Percentiles rank a stretch among this genome's conserved stretches.
Conservation (phyloP, 169 alveolate species). For the Amoebophrya sp. region DNA sequence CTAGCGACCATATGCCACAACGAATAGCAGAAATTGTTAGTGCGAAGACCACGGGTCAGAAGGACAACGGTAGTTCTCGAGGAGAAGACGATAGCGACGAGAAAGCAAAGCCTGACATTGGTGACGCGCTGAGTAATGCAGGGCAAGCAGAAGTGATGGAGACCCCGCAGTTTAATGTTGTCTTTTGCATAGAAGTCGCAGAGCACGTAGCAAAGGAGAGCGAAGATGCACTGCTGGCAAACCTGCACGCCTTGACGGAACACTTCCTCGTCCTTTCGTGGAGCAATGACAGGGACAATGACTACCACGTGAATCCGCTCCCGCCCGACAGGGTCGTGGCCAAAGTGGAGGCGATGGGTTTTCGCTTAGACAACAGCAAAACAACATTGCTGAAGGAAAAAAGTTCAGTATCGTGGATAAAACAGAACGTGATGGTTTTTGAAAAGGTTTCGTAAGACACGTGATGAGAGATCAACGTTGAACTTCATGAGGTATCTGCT, state of each 20-base stretch:
- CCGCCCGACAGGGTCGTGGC: not conserved
- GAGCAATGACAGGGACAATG: not conserved
- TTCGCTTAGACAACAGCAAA: not conserved
- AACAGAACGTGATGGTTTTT: not conserved
- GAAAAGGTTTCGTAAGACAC: too few species aligned
- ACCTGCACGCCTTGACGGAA: not conserved
- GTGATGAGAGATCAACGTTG: too few species aligned
- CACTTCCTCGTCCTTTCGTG: not conserved
- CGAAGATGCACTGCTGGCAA: not conserved
- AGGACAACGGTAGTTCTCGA: not conserved
- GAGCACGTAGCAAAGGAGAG: not conserved
- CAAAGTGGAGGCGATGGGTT: not conserved
- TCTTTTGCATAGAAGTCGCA: not conserved
- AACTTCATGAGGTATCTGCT: too few species aligned
- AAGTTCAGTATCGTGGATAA: not conserved
- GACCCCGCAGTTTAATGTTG: not conserved
- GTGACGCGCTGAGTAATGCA: too few species aligned
- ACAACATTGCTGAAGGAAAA: not conserved
- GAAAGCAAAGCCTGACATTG: too few species aligned
- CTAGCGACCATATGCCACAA: too few species aligned
- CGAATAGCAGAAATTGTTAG: not conserved
- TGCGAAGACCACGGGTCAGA: not conserved
- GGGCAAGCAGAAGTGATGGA: not conserved
- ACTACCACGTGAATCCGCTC: constrained; percentile 6
- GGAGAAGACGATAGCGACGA: too few species aligned